These are phyloP conservation scores for Blepharisma undulans DNA, from an alignment of 169 alveolate species.

Conservation along the genomic window DNA sequence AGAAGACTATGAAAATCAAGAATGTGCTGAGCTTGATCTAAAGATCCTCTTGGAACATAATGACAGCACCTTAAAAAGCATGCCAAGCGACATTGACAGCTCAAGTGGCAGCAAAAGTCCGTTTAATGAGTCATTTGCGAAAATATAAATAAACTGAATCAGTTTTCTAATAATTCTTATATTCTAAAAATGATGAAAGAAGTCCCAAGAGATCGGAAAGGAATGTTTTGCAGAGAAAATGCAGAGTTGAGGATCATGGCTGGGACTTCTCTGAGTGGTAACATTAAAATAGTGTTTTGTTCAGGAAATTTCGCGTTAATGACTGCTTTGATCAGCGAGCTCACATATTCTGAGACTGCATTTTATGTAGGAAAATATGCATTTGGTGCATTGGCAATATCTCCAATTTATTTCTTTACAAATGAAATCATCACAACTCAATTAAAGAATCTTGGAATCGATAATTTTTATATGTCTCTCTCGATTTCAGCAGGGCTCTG, in stretches of 20 bases:
- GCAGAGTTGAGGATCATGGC: not conserved
- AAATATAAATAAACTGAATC: no score
- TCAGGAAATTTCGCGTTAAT: slow-evolving; percentile 7
- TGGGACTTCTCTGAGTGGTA: slow-evolving; percentile 16
- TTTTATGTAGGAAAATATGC: not conserved
- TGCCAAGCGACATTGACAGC: not conserved
- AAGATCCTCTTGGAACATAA: not conserved
- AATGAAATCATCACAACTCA: not conserved
- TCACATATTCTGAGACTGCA: not conserved
- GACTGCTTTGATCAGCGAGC: not conserved
- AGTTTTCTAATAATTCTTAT: not conserved
- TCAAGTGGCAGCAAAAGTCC: not conserved
- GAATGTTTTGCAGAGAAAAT: not conserved
- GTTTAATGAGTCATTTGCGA: not conserved
- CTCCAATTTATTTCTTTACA: not conserved
- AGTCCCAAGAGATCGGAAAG: not conserved
- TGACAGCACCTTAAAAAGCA: not conserved
- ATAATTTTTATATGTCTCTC: not conserved
- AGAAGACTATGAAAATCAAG: not conserved
- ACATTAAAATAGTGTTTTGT: not conserved
- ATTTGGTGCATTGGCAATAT: not conserved
- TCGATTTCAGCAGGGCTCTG: not conserved
- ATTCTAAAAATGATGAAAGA: not conserved
- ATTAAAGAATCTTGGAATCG: not conserved
- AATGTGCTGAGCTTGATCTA: not conserved